Evolutionary conservation across 371 early-diverging fungal species (phyloP).

Genomic region (Batkoa obscura): DNA sequence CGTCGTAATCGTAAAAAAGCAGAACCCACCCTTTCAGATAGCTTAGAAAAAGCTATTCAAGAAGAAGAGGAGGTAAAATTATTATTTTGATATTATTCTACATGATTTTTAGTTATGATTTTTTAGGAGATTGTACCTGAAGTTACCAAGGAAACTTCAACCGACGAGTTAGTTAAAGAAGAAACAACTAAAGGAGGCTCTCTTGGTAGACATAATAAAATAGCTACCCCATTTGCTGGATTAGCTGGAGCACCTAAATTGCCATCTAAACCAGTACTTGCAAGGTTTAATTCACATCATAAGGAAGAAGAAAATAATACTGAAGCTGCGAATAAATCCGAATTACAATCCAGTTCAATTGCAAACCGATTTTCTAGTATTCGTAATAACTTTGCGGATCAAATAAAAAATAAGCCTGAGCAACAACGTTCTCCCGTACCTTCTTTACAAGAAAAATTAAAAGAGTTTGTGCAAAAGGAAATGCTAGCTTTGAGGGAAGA

Average conservation of each 20-base stretch:
- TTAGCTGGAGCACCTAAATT: background rate
- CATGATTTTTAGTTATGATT: too few species aligned
- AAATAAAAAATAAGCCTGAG: background rate
- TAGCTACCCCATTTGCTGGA: background rate
- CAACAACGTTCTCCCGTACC: background rate
- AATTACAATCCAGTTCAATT: too few species aligned
- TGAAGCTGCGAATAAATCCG: background rate
- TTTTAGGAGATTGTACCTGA: background rate
- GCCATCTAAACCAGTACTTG: background rate
- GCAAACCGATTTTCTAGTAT: background rate
- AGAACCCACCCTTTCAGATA: too few species aligned
- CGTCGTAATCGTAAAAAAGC: too few species aligned
- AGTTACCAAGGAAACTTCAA: too few species aligned
- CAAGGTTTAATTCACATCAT: background rate
- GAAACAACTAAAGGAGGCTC: too few species aligned
- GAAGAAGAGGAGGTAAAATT: background rate
- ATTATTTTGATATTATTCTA: too few species aligned
- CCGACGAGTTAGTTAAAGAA: too few species aligned
- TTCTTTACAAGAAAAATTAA: conserved; percentile 3
- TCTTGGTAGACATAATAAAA: background rate
- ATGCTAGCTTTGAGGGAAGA: background rate
- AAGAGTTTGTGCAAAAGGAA: background rate
- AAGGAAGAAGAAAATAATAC: background rate
- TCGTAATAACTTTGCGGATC: background rate
- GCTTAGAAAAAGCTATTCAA: background rate